Evolutionary conservation across 139 green algal genomes (phyloP).

Genomic region (Picochlorum sp.): DNA sequence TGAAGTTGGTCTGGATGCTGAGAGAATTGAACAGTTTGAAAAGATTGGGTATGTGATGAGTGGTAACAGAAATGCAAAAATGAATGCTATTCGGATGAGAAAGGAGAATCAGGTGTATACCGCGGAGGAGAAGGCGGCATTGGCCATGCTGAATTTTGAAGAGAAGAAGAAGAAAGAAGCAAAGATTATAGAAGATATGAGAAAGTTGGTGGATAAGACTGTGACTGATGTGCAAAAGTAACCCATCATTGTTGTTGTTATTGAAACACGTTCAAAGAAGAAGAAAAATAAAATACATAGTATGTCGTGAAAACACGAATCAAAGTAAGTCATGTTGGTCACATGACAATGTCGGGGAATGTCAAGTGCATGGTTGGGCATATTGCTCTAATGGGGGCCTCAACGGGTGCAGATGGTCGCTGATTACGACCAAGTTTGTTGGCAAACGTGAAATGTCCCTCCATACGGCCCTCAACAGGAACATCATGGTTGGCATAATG

Average conservation of each 20-base stretch:
- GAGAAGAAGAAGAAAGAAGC: constrained; percentile 91
- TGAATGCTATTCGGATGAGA: constrained; percentile 95
- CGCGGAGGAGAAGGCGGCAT: constrained; percentile 92
- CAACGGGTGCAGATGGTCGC: too few relatives aligned
- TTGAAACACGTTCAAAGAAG: too few relatives aligned
- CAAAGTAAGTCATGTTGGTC: too few relatives aligned
- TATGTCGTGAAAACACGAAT: too few relatives aligned
- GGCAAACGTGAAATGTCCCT: constrained; percentile 68
- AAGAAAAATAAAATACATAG: too few relatives aligned
- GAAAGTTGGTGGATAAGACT: constrained; percentile 61
- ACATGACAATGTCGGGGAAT: too few relatives aligned
- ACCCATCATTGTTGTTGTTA: neutral
- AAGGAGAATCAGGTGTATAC: constrained; percentile 92
- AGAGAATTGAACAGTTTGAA: constrained; percentile 89
- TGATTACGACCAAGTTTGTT: constrained; percentile 5
- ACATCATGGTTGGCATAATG: constrained; percentile 14
- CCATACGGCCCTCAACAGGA: constrained; percentile 38
- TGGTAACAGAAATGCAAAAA: constrained; percentile 83
- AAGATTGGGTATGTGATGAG: constrained; percentile 86
- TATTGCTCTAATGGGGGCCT: too few relatives aligned
- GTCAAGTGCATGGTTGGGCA: too few relatives aligned
- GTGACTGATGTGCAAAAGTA: constrained; percentile 27
- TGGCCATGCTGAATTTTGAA: constrained; percentile 98
- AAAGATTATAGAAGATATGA: constrained; percentile 82
- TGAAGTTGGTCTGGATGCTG: constrained; percentile 80